Evolutionary conservation across 805 yeast species (phyloP).

Genomic region (Kregervanrija delftensis): DNA sequence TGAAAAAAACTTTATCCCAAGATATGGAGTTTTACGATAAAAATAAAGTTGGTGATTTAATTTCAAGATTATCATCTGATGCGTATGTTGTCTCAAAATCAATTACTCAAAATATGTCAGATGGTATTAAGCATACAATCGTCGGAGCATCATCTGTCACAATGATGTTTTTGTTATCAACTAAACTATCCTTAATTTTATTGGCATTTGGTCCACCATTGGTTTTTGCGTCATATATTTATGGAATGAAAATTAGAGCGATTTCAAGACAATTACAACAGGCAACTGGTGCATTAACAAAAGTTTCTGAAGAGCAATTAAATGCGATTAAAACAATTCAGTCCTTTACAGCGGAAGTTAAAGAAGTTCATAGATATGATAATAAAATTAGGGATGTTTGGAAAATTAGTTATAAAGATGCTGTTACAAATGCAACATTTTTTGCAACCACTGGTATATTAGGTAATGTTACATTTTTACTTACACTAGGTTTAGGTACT

Average conservation of each 20-base stretch:
- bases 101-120: conserved; percentile 82
- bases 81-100: conserved; percentile 85
- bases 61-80: conserved; percentile 81
- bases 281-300: conserved; percentile 79
- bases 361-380: conserved; percentile 72
- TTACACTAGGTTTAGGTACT: conserved; percentile 75
- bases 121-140: conserved; percentile 77
- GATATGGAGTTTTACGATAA: conserved; percentile 88
- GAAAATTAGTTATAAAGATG: conserved; percentile 73
- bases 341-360: conserved; percentile 79
- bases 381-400: conserved; percentile 61
- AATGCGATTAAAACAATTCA: conserved; percentile 85
- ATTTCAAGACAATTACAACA: conserved; percentile 76
- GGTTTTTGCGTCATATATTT: conserved; percentile 69
- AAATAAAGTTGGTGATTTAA: conserved; percentile 87
- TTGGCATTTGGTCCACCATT: conserved; percentile 79
- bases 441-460: conserved; percentile 76
- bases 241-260: conserved; percentile 73
- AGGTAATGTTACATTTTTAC: conserved; percentile 73
- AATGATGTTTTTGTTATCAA: conserved; percentile 84
- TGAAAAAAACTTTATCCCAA: conserved; percentile 72
- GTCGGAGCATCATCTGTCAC: conserved; percentile 79
- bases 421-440: conserved; percentile 70
- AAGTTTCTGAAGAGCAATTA: conserved; percentile 86
- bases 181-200: conserved; percentile 74